Percentiles rank a stretch among this genome's conserved stretches.
These are phyloP conservation scores for Nymphaea colorata DNA, from an alignment of 164 flowering plant genomes.

Conservation along the genomic window DNA sequence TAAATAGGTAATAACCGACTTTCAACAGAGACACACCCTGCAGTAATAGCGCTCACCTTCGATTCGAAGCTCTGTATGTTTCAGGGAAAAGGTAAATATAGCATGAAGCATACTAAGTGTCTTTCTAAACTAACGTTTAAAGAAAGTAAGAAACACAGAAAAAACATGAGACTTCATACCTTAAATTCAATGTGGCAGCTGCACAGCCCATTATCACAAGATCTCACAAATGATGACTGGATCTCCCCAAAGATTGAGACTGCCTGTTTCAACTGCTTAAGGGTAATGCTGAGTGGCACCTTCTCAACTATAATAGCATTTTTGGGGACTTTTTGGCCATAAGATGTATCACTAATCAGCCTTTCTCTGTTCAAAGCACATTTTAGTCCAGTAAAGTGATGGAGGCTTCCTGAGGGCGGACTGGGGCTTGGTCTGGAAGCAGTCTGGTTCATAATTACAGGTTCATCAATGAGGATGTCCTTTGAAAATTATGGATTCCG, in stretches of 20 bases:
- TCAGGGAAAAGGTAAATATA: no score
- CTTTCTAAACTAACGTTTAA: no score
- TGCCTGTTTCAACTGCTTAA: slow-evolving; percentile 13
- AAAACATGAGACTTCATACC: slow-evolving; percentile 4
- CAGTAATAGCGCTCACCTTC: slow-evolving; percentile 16
- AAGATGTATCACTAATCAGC: no score
- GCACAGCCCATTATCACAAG: slow-evolving; percentile 7
- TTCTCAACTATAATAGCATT: slow-evolving; percentile 19
- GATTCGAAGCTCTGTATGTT: slow-evolving; percentile 20
- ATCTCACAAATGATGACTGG: slow-evolving; percentile 10
- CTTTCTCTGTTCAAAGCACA: no score
- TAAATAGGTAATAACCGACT: slow-evolving; percentile 10
- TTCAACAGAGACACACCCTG: slow-evolving; percentile 8
- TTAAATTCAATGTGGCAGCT: slow-evolving; percentile 17
- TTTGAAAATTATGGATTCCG: no score
- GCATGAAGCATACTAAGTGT: no score
- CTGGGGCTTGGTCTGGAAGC: no score
- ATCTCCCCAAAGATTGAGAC: slow-evolving; percentile 16
- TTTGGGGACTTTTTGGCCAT: background rate
- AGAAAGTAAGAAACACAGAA: no score
- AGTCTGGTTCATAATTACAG: no score
- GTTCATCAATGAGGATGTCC: no score
- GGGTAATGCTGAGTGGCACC: slow-evolving; percentile 13
- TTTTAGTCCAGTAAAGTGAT: no score
- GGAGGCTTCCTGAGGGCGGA: no score